Percentiles rank a stretch among this genome's conserved stretches.
These are phyloP conservation scores for Pleurotus citrinopileatus DNA, from an alignment of 768 basidiomycete genomes.

Conservation along the genomic window DNA sequence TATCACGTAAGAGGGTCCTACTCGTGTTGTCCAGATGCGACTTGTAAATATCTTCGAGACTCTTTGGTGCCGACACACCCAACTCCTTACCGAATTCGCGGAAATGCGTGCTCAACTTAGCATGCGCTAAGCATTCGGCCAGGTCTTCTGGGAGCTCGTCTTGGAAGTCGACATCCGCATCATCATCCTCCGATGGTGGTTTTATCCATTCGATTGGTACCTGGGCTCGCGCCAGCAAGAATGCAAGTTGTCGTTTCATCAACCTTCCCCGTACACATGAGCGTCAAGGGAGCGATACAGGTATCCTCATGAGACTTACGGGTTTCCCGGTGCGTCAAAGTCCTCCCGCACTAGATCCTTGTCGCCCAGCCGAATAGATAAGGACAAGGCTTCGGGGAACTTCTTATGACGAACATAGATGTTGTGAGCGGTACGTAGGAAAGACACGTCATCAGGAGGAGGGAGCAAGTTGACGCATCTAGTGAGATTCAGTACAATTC, in stretches of 20 bases:
- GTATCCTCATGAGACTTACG: too few species aligned
- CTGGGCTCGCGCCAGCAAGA: constrained; percentile 89
- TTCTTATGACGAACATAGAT: constrained; percentile 87
- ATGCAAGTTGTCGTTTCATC: constrained; percentile 95
- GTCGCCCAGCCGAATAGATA: constrained; percentile 85
- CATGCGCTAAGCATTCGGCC: constrained; percentile 82
- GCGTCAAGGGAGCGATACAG: neutral
- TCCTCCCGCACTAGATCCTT: constrained; percentile 78
- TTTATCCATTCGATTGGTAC: constrained; percentile 89
- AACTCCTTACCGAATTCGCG: constrained; percentile 92
- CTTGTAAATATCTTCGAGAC: constrained; percentile 96
- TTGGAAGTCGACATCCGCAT: constrained; percentile 51
- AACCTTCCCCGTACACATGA: constrained; percentile 36
- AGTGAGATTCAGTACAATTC: constrained; percentile 11
- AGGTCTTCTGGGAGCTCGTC: constrained; percentile 80
- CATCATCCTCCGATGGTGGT: constrained; percentile 47
- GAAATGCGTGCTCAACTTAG: constrained; percentile 81
- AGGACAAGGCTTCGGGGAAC: constrained; percentile 86
- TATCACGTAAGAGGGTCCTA: constrained; percentile 26
- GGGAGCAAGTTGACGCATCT: constrained; percentile 89
- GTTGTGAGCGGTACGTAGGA: constrained; percentile 83
- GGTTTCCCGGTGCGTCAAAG: constrained; percentile 87
- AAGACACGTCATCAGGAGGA: constrained; percentile 88
- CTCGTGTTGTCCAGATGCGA: constrained; percentile 90
- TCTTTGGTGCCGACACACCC: constrained; percentile 85